A percentile compares a stretch with the other conserved stretches of the same genome.
Conservation (phyloP, 1,284 basidiomycete species). For the Tilletia walkeri region DNA sequence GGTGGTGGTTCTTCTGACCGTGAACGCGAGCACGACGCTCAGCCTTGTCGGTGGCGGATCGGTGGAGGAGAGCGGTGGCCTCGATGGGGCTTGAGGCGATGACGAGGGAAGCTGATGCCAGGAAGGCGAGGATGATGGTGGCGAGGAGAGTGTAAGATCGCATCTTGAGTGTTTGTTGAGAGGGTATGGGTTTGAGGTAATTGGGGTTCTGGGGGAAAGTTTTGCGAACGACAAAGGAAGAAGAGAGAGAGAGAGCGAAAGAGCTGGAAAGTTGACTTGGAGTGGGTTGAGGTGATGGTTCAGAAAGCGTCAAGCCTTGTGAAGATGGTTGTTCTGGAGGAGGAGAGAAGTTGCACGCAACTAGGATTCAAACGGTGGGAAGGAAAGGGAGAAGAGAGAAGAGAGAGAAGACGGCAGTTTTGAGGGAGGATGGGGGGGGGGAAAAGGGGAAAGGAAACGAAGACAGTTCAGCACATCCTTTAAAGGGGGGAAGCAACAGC, state of each 20-base stretch:
- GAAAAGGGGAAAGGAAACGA: not conserved
- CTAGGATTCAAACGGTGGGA: not conserved
- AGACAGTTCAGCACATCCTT: not conserved
- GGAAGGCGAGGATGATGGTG: constrained; percentile 14
- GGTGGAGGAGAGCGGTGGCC: not conserved
- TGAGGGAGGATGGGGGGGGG: not conserved
- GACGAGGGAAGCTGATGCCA: constrained; percentile 13
- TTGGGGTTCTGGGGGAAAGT: too few relatives aligned
- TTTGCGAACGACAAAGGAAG: not conserved
- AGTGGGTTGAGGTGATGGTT: not conserved
- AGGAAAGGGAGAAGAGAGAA: not conserved
- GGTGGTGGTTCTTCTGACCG: not conserved
- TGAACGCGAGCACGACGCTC: not conserved
- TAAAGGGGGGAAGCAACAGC: too few relatives aligned
- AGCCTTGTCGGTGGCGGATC: not conserved
- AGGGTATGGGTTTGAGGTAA: not conserved
- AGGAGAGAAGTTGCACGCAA: constrained; percentile 7
- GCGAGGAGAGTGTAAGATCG: constrained; percentile 14
- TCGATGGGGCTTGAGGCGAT: constrained; percentile 1
- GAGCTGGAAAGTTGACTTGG: not conserved
- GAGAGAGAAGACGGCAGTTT: not conserved
- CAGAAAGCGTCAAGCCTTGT: constrained; percentile 14
- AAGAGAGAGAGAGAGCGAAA: not conserved
- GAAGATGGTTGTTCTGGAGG: not conserved
- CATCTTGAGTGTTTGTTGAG: constrained; percentile 11